Evolutionary conservation across 177 flowering plant species (phyloP).

Genomic region (Vitis hybrid): DNA sequence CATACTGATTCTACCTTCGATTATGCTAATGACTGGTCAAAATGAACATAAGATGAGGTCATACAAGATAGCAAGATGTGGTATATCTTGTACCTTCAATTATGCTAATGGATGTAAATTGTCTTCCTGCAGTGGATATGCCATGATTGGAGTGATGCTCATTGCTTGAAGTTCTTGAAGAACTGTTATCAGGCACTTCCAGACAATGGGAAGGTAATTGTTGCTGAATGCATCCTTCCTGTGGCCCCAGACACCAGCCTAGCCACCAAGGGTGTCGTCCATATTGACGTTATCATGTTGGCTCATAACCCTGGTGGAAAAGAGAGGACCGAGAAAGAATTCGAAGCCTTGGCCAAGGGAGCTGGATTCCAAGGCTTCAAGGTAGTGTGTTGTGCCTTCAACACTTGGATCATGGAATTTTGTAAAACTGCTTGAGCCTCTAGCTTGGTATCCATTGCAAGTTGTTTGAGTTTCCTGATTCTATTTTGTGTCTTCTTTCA

Average conservation of each 20-base stretch:
- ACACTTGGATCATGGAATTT: constrained; percentile 67
- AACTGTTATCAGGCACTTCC: constrained; percentile 73
- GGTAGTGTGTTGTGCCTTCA: constrained; percentile 44
- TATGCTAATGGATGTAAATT: not conserved
- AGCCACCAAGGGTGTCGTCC: constrained; percentile 41
- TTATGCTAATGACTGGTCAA: no score
- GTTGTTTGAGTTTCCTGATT: not conserved
- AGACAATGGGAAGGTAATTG: constrained; percentile 66
- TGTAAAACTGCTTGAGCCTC: constrained; percentile 27
- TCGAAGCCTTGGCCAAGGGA: constrained; percentile 56
- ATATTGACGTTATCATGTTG: constrained; percentile 66
- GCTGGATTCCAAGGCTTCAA: constrained; percentile 61
- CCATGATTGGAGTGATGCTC: constrained; percentile 87
- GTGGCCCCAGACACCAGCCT: constrained; percentile 43
- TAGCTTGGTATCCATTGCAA: not conserved
- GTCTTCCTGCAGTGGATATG: constrained; percentile 67
- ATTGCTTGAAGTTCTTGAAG: constrained; percentile 63
- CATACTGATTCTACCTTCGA: no score
- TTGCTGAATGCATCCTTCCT: constrained; percentile 61
- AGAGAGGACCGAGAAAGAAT: constrained; percentile 70
- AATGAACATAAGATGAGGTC: no score
- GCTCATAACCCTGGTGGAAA: constrained; percentile 84
- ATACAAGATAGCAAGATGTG: no score
- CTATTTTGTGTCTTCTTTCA: not conserved
- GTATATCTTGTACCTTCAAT: no score